Percentiles rank a stretch among this genome's conserved stretches.
phyloP scores from a whole-genome alignment of 2,329 filamentous ascomycete genomes.

The Fusarium papillatum region DNA sequence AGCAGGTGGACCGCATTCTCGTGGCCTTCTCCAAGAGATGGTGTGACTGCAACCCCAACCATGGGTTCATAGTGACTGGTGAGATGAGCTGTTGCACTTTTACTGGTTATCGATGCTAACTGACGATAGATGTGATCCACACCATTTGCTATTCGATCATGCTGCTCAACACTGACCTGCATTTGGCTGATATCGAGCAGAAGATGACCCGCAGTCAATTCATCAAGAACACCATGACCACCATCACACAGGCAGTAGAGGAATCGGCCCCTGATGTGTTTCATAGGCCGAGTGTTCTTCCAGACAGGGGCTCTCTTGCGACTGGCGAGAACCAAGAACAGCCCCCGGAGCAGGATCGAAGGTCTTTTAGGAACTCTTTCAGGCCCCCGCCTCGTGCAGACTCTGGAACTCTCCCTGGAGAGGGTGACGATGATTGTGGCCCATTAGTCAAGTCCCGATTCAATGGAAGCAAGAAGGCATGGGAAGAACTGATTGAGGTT shows the following conservation, averaged over 20 bases:
- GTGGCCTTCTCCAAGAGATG: constrained; percentile 91
- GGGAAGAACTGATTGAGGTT: constrained; percentile 91
- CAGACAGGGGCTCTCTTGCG: constrained; percentile 54
- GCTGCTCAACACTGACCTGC: constrained; percentile 94
- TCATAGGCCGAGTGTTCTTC: constrained; percentile 69
- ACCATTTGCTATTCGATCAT: constrained; percentile 98
- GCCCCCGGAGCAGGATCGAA: constrained; percentile 54
- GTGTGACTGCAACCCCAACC: constrained; percentile 92
- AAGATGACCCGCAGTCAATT: constrained; percentile 98
- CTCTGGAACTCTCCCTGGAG: constrained; percentile 56
- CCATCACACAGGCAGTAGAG: constrained; percentile 81
- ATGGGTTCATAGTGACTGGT: constrained; percentile 93
- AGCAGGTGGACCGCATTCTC: constrained; percentile 95
- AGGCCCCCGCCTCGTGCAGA: constrained; percentile 59
- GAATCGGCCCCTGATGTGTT: constrained; percentile 80
- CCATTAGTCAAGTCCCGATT: constrained; percentile 85
- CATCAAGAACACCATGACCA: constrained; percentile 95
- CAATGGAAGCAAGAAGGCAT: constrained; percentile 80
- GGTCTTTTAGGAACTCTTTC: constrained; percentile 63
- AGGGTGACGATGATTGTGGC: constrained; percentile 68
- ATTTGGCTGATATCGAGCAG: constrained; percentile 93
- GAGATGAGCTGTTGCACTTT: constrained; percentile 50
- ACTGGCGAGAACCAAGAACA: constrained; percentile 49
- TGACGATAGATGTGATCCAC: constrained; percentile 84
- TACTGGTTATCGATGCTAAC: constrained; percentile 47